These are phyloP conservation scores for Uncinocarpus reesii DNA, from an alignment of 2,329 filamentous ascomycete genomes.

Conservation along the genomic window DNA sequence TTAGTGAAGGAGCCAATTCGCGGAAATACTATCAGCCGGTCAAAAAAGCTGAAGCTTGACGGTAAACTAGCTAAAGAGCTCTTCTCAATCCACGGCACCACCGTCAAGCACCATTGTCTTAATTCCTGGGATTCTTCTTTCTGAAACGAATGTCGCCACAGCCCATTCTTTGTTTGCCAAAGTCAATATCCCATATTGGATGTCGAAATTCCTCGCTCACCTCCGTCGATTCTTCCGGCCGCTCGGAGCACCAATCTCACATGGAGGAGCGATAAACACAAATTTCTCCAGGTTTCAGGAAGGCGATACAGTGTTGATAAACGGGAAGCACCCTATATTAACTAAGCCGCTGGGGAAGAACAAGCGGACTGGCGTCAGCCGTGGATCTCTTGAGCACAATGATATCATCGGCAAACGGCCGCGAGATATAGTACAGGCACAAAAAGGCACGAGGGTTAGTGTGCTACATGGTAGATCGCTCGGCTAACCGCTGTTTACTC, in stretches of 20 bases:
- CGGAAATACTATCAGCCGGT: constrained; percentile 13
- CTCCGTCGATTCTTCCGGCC: constrained; percentile 11
- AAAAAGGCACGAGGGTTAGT: constrained; percentile 32
- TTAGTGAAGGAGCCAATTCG: no score
- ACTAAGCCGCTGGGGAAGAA: constrained; percentile 34
- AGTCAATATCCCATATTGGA: constrained; percentile 7
- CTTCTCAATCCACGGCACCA: not conserved
- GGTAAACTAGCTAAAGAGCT: not conserved
- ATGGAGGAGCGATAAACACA: constrained; percentile 27
- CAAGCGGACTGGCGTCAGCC: constrained; percentile 28
- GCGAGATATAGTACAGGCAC: constrained; percentile 50
- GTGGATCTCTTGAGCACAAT: constrained; percentile 34
- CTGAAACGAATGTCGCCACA: not conserved
- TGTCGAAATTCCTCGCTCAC: constrained; percentile 13
- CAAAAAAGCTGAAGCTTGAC: not conserved
- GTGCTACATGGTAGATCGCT: not conserved
- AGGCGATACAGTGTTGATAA: constrained; percentile 36
- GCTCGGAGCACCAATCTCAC: constrained; percentile 6
- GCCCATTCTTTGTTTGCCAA: not conserved
- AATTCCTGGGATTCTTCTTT: not conserved
- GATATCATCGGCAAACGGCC: constrained; percentile 55
- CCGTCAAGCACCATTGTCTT: not conserved
- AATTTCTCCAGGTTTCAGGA: constrained; percentile 34
- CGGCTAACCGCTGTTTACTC: constrained; percentile 3
- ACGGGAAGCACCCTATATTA: constrained; percentile 31